Base-by-base conservation (phyloP, 495 filamentous ascomycete genomes). In the Tuber brumale region DNA sequence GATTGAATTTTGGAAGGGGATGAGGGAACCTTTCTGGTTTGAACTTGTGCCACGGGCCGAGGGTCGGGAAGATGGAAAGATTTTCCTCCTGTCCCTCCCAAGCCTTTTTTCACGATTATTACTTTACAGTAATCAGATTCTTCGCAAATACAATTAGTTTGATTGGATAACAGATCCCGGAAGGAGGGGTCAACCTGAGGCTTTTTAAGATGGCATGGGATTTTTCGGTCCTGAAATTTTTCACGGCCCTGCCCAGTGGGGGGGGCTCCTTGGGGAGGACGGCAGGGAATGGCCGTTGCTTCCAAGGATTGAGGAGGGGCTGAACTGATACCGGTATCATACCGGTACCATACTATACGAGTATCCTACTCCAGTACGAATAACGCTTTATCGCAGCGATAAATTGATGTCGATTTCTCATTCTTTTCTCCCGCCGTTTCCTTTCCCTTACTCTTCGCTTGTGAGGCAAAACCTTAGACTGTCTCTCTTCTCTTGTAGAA, bases 31-130 rank as follows among this genome's bases (percentile, higher is more conserved):
- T 84, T 87, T 74, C 75, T 66, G 12, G 27, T 18, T 35, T 35
- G 27, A 66, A 66, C 27, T 66, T 66, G 27, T 66, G 57, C 31
- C 57, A 66, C 75, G 79, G 76, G 76, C 75, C 81, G 84, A 85
- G 80, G 78, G 84, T 85, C 82, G 83, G 76, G 70, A 83, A 85
- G 84, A 85, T 82, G 86, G 86, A 87, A 84, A 84, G 57, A 35
- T 31, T 66, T 66, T 61, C 51, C n/a, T 61, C 57, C 27, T 3
- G 31, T 66, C 57, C 4, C 27, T 31, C 57, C 35, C 27, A 14
- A 66, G 57, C 10, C 3, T 31, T 18, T 18, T 19, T 35, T 35
- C 31, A 10, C 10, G 9, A 5, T 16, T 66, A 16, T 31, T 66
- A 31, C 3, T 84, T 80, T 83, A n/a, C n/a, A n/a, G n/a, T n/a